Evolutionary conservation across 306 rosid species (phyloP), one percentile per base, ranked within the genome.

Genomic region (Nissolia schottii): DNA sequence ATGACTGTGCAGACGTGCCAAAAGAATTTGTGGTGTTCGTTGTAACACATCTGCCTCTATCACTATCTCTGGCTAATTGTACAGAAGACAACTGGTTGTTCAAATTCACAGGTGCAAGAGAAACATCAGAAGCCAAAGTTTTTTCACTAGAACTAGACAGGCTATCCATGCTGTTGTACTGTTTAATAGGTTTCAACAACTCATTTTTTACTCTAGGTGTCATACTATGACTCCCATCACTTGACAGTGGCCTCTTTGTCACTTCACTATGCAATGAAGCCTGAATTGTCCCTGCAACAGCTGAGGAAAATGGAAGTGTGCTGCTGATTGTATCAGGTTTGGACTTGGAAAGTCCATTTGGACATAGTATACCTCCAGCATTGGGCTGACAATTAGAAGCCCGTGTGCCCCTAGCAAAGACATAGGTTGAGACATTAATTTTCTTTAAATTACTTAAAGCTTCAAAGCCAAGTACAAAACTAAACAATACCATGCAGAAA

Each of bases 401-500:
- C 70, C 88, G 88, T 0, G 86, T 85, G 55, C 90, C 97, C 99
- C 99, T 94, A 71, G 35, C 29, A 89, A 7, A 70, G 58, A 71
- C 22, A 65, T 14, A 34, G 57, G 7, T 28, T 2, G 49, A 69
- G 43, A 64, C 29, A 41, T 37, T n/a, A 69, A 56, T 11, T 70
- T 62, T 49, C 57, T 61, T 51, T 54, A 65, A 45, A 74, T 13
- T 48, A 72, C 16, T 51, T 38, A 34, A 69, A 70, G 9, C 34
- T 76, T 51, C 61, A 71, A 38, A 70, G 70, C 57, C 55, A 70
- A 70, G 73, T 34, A 35, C 24, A 60, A 28, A 74, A 69, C 60
- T 23, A 14, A 34, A 37, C 70, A 72, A 56, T 86, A 95, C 97
- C 99, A 92, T 49, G 96, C 89, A 29, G 99, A 80, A 32, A 92